phyloP scores from a whole-genome alignment of 805 yeast species.

The Candida xyloterini region DNA sequence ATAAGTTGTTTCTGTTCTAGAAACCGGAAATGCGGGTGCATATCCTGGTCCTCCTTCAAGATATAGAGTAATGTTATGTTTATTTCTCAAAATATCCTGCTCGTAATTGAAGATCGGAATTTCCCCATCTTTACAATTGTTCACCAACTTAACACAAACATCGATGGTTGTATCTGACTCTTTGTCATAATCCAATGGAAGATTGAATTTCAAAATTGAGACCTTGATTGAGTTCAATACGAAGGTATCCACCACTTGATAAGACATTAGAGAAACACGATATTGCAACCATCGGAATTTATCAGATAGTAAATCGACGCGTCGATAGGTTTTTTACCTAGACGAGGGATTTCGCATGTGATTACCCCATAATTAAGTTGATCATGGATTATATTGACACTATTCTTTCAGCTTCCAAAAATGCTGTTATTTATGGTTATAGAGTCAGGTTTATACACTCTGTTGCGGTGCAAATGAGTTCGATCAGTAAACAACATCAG shows the following conservation, averaged over 20 bases:
- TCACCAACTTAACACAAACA: conserved; percentile 23
- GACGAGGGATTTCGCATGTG: conserved; percentile 3
- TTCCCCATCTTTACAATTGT: conserved; percentile 8
- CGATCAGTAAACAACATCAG: conserved; percentile 12
- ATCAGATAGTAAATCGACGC: conserved; percentile 5
- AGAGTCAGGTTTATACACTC: conserved; percentile 32
- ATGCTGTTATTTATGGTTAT: conserved; percentile 33
- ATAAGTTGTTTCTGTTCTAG: conserved; percentile 15
- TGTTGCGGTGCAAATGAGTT: conserved; percentile 27
- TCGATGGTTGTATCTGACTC: conserved; percentile 7
- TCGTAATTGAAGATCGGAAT: conserved; percentile 6
- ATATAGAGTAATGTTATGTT: conserved; percentile 33
- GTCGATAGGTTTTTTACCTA: too few relatives aligned
- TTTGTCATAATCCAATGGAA: conserved; percentile 29
- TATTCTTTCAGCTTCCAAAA: conserved; percentile 20
- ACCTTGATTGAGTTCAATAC: conserved; percentile 20
- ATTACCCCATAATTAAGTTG: conserved; percentile 3
- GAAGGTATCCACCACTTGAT: conserved; percentile 17
- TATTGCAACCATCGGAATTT: background rate
- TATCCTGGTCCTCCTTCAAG: conserved; percentile 59
- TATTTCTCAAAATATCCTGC: conserved; percentile 26
- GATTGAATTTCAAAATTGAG: conserved; percentile 19
- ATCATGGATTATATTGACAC: conserved; percentile 5
- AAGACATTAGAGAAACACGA: background rate
- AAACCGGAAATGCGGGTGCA: conserved; percentile 32